A percentile compares a stretch with the other conserved stretches of the same genome.
Evolutionary conservation across 768 basidiomycete species (phyloP).

Genomic region (Mrakia frigida): DNA sequence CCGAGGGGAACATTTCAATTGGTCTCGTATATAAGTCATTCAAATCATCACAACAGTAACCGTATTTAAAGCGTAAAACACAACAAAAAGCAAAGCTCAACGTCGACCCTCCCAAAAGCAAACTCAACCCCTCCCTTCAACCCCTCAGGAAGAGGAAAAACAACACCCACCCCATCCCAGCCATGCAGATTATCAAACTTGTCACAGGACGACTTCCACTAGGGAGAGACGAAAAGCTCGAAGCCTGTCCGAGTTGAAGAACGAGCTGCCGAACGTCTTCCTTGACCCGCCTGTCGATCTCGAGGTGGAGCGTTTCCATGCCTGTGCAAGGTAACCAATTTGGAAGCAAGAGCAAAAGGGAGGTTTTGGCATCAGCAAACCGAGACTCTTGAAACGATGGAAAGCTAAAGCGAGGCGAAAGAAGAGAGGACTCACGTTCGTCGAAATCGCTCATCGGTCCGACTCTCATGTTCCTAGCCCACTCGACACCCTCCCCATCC

Average conservation of each 20-base stretch:
- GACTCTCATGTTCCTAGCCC: conserved; percentile 19
- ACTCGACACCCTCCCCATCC: not conserved
- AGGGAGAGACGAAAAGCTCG: not conserved
- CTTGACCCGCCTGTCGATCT: not conserved
- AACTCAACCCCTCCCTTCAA: too few relatives aligned
- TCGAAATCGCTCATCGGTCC: conserved; percentile 18
- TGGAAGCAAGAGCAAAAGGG: not conserved
- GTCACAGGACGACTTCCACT: too few relatives aligned
- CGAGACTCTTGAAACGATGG: not conserved
- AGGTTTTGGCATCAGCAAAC: not conserved
- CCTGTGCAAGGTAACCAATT: not conserved
- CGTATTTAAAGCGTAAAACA: not conserved
- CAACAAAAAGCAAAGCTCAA: not conserved
- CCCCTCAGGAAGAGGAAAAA: too few relatives aligned
- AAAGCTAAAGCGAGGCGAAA: not conserved
- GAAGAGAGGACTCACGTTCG: not conserved
- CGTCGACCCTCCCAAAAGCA: not conserved
- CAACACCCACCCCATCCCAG: too few relatives aligned
- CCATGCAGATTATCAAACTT: too few relatives aligned
- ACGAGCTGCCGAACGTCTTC: not conserved
- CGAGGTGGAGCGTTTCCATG: not conserved
- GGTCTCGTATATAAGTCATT: not conserved
- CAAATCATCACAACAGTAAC: not conserved
- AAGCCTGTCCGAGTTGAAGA: not conserved
- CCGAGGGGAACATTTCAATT: too few relatives aligned